phyloP scores from a whole-genome alignment of 2,329 filamentous ascomycete species.

The Aspergillus quadricinctus region DNA sequence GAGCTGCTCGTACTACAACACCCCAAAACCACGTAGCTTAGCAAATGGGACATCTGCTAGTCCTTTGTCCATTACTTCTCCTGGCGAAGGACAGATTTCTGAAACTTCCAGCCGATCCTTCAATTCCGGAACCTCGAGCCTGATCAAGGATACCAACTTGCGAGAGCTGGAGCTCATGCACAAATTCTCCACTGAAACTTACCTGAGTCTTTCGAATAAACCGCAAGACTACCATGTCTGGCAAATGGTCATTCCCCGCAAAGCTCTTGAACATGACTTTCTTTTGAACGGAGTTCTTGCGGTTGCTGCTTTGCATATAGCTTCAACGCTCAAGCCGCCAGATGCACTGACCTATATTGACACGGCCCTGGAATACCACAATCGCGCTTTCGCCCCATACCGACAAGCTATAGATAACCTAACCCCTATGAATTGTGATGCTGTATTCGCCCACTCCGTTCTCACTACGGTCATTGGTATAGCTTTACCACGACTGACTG shows the following conservation, averaged over 20 bases:
- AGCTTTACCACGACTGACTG: constrained; percentile 30
- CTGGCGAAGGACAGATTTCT: neutral
- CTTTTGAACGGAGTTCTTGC: constrained; percentile 41
- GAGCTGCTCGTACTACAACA: constrained; percentile 26
- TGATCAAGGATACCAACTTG: constrained; percentile 9
- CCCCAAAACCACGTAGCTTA: constrained; percentile 12
- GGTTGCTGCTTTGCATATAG: constrained; percentile 38
- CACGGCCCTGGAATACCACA: constrained; percentile 34
- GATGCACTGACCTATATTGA: constrained; percentile 33
- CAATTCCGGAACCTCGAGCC: neutral
- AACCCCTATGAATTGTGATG: constrained; percentile 34
- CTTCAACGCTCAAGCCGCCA: constrained; percentile 25
- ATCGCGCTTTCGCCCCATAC: constrained; percentile 31
- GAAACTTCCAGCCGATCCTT: neutral
- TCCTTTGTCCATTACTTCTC: constrained; percentile 3
- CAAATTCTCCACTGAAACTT: constrained; percentile 47
- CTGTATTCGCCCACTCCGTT: constrained; percentile 34
- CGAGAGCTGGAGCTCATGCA: constrained; percentile 51
- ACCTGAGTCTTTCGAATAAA: constrained; percentile 36
- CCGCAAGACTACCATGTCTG: constrained; percentile 31
- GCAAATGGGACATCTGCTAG: constrained; percentile 5
- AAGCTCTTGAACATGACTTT: constrained; percentile 39
- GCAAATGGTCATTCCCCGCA: constrained; percentile 38
- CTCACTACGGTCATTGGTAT: constrained; percentile 35
- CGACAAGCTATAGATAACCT: constrained; percentile 32